Conservation (phyloP, 2,329 filamentous ascomycete species). For the Blastomyces emzantsi region DNA sequence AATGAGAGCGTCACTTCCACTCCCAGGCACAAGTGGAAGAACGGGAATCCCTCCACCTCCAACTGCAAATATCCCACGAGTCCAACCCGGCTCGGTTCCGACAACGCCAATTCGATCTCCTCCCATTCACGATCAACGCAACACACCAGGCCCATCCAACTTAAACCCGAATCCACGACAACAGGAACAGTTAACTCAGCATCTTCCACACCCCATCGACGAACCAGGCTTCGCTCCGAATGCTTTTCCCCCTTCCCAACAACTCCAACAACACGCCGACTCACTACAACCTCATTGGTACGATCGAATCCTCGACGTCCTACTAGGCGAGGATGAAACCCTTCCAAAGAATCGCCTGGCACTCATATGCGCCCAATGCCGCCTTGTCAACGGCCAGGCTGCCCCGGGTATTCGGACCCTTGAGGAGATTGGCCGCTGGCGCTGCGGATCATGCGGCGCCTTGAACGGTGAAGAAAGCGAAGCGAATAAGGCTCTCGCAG, state of each 20-base stretch:
- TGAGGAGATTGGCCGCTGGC: slow-evolving; percentile 77
- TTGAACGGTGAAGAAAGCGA: slow-evolving; percentile 77
- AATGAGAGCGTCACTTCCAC: slow-evolving; percentile 18
- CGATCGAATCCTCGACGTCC: slow-evolving; percentile 81
- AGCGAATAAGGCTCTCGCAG: slow-evolving; percentile 8
- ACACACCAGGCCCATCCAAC: slow-evolving; percentile 14
- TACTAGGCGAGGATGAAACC: slow-evolving; percentile 92
- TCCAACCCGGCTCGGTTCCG: slow-evolving; percentile 14
- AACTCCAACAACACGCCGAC: slow-evolving; percentile 27
- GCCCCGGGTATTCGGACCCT: slow-evolving; percentile 72
- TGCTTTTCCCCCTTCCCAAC: slow-evolving; percentile 31
- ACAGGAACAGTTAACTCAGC: slow-evolving; percentile 14
- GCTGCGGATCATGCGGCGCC: slow-evolving; percentile 73
- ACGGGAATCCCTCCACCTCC: slow-evolving; percentile 52
- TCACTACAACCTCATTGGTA: slow-evolving; percentile 63
- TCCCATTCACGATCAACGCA: slow-evolving; percentile 16
- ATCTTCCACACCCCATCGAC: slow-evolving; percentile 24
- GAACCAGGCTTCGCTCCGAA: slow-evolving; percentile 42
- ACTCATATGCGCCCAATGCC: slow-evolving; percentile 71
- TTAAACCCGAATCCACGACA: slow-evolving; percentile 11
- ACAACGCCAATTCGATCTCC: slow-evolving; percentile 23
- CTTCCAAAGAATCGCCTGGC: slow-evolving; percentile 83
- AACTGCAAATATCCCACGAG: slow-evolving; percentile 52
- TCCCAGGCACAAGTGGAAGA: slow-evolving; percentile 30
- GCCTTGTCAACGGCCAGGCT: slow-evolving; percentile 90